Conservation (phyloP, 371 early-diverging fungal species). For the Haplosporangium sp. region DNA sequence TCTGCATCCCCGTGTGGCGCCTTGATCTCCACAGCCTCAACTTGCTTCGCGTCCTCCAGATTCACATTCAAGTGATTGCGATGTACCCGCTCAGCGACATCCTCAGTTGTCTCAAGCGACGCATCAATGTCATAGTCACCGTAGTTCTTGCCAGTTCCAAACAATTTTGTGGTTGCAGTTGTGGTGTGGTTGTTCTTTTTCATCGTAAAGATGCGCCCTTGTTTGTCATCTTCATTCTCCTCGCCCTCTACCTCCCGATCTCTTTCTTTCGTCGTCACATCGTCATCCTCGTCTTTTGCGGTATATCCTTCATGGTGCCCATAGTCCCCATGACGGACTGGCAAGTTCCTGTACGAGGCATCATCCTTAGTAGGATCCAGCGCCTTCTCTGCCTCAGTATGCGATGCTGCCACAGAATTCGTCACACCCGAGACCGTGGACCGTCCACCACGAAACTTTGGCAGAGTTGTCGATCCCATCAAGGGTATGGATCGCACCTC, state of each 20-base stretch:
- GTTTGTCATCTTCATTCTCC: slow-evolving; percentile 25
- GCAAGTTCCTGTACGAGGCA: slow-evolving; percentile 24
- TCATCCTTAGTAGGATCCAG: slow-evolving; percentile 37
- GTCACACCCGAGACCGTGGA: slow-evolving; percentile 4
- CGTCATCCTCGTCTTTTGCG: slow-evolving; percentile 1
- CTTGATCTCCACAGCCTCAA: slow-evolving; percentile 15
- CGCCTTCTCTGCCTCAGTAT: slow-evolving; percentile 14
- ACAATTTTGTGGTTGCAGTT: not conserved
- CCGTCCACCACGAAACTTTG: slow-evolving; percentile 24
- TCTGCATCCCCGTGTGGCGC: slow-evolving; percentile 10
- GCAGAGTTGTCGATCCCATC: slow-evolving; percentile 9
- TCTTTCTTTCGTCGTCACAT: not conserved
- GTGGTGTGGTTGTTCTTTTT: not conserved
- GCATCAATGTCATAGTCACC: slow-evolving; percentile 4
- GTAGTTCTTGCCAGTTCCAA: not conserved
- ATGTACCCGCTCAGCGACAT: slow-evolving; percentile 3
- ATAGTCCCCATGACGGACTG: slow-evolving; percentile 33
- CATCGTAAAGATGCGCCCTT: slow-evolving; percentile 13
- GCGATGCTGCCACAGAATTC: slow-evolving; percentile 8
- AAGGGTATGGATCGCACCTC: not conserved
- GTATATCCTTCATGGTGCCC: slow-evolving; percentile 13
- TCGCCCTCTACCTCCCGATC: slow-evolving; percentile 5
- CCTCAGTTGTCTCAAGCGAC: slow-evolving; percentile 12
- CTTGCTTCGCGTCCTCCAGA: not conserved
- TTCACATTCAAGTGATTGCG: slow-evolving; percentile 1